Evolutionary conservation across 2,329 filamentous ascomycete genomes (phyloP).

Genomic region (Colletotrichum euphorbiae): DNA sequence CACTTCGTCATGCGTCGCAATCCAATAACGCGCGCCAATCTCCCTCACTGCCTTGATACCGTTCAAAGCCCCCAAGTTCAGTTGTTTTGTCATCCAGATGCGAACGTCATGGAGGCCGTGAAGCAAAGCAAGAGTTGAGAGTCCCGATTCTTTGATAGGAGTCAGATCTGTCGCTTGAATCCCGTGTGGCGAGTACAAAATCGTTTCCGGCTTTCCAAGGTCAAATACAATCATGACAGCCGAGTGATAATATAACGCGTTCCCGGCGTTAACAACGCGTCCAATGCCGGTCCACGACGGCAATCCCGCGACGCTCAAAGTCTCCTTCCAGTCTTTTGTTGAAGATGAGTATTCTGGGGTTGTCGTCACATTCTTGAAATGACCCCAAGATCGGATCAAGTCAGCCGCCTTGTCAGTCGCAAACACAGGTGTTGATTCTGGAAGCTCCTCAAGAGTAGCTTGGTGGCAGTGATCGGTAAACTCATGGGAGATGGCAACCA

Average conservation of each 20-base stretch:
- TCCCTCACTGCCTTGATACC: conserved; percentile 66
- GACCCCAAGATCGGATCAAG: conserved; percentile 67
- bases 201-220: conserved; percentile 42
- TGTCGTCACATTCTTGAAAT: conserved; percentile 67
- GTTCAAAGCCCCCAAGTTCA: conserved; percentile 74
- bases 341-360: conserved; percentile 57
- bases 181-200: conserved; percentile 39
- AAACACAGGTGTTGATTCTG: conserved; percentile 66
- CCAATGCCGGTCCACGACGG: conserved; percentile 72
- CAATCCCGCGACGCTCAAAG: conserved; percentile 48
- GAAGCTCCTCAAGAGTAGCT: conserved; percentile 68
- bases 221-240: conserved; percentile 69
- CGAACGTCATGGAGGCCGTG: conserved; percentile 74
- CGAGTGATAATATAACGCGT: conserved; percentile 71
- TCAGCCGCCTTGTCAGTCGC: conserved; percentile 69
- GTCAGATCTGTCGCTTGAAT: conserved; percentile 52
- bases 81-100: conserved; percentile 61
- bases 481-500: conserved; percentile 71
- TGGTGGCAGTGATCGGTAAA: conserved; percentile 77
- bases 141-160: conserved; percentile 54
- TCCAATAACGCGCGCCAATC: conserved; percentile 70
- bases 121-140: conserved; percentile 68
- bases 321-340: conserved; percentile 43
- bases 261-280: conserved; percentile 63
- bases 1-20: conserved; percentile 73